These are phyloP conservation scores for Vitis rotundifolia DNA, from an alignment of 164 flowering plant genomes.

Conservation along the genomic window DNA sequence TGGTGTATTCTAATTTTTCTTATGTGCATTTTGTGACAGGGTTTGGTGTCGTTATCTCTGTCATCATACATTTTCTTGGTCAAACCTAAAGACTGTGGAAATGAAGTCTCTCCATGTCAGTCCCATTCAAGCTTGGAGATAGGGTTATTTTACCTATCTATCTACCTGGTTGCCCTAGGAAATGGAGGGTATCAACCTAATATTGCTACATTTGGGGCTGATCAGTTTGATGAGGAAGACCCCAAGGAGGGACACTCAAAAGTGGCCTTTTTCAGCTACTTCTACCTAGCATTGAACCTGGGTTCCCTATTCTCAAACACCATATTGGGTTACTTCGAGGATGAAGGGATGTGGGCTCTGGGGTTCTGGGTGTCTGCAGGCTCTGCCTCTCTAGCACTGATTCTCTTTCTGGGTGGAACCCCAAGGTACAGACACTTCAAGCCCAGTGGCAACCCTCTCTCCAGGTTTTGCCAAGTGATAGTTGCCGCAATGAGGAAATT, in stretches of 20 bases:
- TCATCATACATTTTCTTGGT: constrained; percentile 65
- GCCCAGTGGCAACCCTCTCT: constrained; percentile 81
- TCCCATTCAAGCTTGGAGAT: constrained; percentile 54
- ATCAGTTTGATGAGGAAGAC: constrained; percentile 84
- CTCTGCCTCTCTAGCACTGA: constrained; percentile 67
- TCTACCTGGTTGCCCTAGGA: constrained; percentile 78
- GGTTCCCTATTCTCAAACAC: constrained; percentile 91
- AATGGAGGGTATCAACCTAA: constrained; percentile 97
- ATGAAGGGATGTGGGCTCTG: constrained; percentile 81
- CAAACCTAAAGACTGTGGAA: constrained; percentile 78
- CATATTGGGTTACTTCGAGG: constrained; percentile 74
- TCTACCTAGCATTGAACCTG: constrained; percentile 85
- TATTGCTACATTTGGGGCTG: constrained; percentile 95
- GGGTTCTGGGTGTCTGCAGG: constrained; percentile 83
- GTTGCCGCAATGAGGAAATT: constrained; percentile 72
- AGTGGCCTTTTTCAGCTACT: constrained; percentile 90
- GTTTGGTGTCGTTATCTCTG: constrained; percentile 60
- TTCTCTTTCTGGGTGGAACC: constrained; percentile 71
- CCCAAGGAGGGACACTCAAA: constrained; percentile 62
- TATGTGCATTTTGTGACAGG: constrained; percentile 44
- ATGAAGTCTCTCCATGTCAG: constrained; percentile 38
- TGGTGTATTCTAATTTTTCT: not conserved
- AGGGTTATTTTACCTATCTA: constrained; percentile 65
- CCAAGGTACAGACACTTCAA: constrained; percentile 75
- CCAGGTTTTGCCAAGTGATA: constrained; percentile 72